These are phyloP conservation scores for Candida vartiovaarae DNA, from an alignment of 805 yeast genomes.

Conservation along the genomic window DNA sequence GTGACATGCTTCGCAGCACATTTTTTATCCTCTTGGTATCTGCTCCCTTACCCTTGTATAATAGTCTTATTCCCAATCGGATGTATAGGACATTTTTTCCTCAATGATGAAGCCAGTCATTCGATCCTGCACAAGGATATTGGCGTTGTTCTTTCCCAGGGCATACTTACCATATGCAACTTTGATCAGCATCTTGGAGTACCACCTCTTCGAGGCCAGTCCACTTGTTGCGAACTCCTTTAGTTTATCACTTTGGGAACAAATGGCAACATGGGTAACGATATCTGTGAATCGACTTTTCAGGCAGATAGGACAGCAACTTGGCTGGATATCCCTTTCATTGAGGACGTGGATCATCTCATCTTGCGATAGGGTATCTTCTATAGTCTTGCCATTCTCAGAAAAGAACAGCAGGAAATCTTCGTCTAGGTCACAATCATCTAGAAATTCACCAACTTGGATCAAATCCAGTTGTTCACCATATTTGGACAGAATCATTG, in stretches of 20 bases:
- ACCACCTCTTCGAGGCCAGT: slow-evolving; percentile 86
- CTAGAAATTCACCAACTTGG: slow-evolving; percentile 44
- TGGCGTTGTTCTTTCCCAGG: slow-evolving; percentile 86
- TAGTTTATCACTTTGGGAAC: slow-evolving; percentile 71
- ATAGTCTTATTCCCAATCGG: slow-evolving; percentile 75
- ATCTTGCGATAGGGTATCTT: slow-evolving; percentile 42
- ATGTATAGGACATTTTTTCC: slow-evolving; percentile 91
- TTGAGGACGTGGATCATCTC: slow-evolving; percentile 50
- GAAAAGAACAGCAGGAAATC: slow-evolving; percentile 16
- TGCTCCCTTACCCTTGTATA: slow-evolving; percentile 70
- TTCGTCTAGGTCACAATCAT: slow-evolving; percentile 14
- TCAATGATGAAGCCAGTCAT: slow-evolving; percentile 83
- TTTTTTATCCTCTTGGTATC: slow-evolving; percentile 51
- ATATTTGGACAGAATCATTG: slow-evolving; percentile 48
- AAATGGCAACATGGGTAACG: slow-evolving; percentile 81
- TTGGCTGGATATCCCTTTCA: slow-evolving; percentile 24
- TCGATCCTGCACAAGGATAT: slow-evolving; percentile 89
- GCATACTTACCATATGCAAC: slow-evolving; percentile 83
- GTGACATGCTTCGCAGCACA: slow-evolving; percentile 57
- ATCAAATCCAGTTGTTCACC: slow-evolving; percentile 36
- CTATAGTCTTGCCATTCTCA: slow-evolving; percentile 12
- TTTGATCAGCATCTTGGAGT: slow-evolving; percentile 72
- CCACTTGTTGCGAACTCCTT: slow-evolving; percentile 71
- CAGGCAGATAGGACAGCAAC: slow-evolving; percentile 85
- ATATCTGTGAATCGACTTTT: slow-evolving; percentile 60